Conservation (phyloP, 208 protist species). For the Wallacemonas sp. region DNA sequence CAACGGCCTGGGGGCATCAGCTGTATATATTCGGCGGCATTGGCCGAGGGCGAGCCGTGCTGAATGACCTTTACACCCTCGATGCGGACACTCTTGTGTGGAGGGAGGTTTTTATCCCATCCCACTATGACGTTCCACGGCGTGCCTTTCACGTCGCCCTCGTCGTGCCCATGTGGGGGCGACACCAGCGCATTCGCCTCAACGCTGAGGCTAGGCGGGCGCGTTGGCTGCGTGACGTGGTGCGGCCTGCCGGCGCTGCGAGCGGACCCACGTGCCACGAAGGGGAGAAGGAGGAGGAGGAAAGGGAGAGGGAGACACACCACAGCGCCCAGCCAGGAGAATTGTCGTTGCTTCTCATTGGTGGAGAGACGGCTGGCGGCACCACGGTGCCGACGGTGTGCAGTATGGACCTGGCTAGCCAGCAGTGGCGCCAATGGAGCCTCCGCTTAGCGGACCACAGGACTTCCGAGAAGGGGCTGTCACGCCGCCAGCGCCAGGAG, state of each 20-base stretch:
- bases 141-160: slow-evolving; percentile 61
- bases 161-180: slow-evolving; percentile 16
- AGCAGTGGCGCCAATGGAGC: slow-evolving; percentile 1
- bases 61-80: slow-evolving; percentile 68
- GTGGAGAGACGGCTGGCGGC: slow-evolving; percentile 47
- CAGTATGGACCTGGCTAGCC: slow-evolving; percentile 19
- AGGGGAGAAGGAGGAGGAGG: too few relatives aligned
- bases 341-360: slow-evolving; percentile 46
- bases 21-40: slow-evolving; percentile 72
- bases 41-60: slow-evolving; percentile 28
- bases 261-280: too few relatives aligned
- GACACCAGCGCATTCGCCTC: not conserved
- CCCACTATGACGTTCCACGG: slow-evolving; percentile 33
- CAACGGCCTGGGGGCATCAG: slow-evolving; percentile 27
- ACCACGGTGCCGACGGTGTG: slow-evolving; percentile 46
- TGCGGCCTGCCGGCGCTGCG: too few relatives aligned
- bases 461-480: too few relatives aligned
- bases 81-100: slow-evolving; percentile 66
- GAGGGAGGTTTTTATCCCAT: slow-evolving; percentile 76
- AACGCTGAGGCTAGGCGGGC: not conserved
- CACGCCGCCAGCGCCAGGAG: not conserved
- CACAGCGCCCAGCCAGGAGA: not conserved
- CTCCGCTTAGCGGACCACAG: too few relatives aligned
- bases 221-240: too few relatives aligned
- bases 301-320: too few relatives aligned